phyloP scores from a whole-genome alignment of 139 green algal genomes.

The Monoraphidium neglectum region DNA sequence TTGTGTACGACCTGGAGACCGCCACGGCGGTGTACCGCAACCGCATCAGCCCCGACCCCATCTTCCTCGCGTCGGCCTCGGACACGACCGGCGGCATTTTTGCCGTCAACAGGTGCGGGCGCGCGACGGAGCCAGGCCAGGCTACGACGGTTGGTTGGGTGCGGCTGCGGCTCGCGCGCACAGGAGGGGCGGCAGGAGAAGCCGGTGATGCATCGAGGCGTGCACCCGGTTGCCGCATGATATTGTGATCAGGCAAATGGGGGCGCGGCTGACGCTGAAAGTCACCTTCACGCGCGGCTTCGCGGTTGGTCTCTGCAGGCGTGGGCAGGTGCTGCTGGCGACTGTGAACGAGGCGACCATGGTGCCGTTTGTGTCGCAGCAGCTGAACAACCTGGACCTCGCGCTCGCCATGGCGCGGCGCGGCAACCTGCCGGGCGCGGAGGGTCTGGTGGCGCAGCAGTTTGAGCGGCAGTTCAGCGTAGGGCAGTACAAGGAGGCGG shows the following conservation, averaged over 20 bases:
- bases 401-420: conserved; percentile 90
- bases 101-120: conserved; percentile 87
- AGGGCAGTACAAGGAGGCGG: conserved; percentile 97
- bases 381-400: conserved; percentile 97
- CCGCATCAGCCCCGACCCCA: conserved; percentile 93
- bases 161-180: no score
- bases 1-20: conserved; percentile 98
- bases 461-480: conserved; percentile 89
- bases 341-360: conserved; percentile 94
- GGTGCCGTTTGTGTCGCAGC: conserved; percentile 92
- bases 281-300: neutral
- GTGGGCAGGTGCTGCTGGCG: conserved; percentile 89
- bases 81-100: conserved; percentile 86
- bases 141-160: no score
- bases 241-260: neutral
- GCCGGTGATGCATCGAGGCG: no score
- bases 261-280: neutral
- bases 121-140: no score
- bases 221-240: no score
- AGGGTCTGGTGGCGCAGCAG: conserved; percentile 91
- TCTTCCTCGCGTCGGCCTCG: conserved; percentile 90
- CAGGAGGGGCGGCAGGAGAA: no score
- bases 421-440: conserved; percentile 95
- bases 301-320: conserved; percentile 54
- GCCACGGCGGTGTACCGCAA: conserved; percentile 97